Percentiles rank a stretch among this genome's conserved stretches.
Evolutionary conservation across 2,329 filamentous ascomycete species (phyloP).

Genomic region (Cladophialophora bantiana): DNA sequence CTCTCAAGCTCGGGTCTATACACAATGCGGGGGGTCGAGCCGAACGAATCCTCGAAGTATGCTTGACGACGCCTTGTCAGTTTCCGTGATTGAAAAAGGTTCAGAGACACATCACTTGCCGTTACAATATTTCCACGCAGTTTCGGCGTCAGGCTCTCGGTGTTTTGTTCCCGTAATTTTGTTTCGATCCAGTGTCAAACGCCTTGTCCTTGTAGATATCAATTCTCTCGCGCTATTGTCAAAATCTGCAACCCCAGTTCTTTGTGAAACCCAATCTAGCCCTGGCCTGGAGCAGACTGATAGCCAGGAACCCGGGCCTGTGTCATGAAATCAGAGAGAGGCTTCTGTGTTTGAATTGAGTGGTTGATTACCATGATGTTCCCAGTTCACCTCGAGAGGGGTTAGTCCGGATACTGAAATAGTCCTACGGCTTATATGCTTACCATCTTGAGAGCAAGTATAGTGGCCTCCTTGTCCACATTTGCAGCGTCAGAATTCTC

Average conservation of each 20-base stretch:
- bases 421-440: not conserved
- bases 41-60: constrained; percentile 18
- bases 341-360: not conserved
- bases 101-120: not conserved
- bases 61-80: not conserved
- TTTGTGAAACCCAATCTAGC: constrained; percentile 10
- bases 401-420: not conserved
- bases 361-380: constrained; percentile 1
- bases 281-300: constrained; percentile 8
- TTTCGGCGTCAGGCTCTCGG: constrained; percentile 18
- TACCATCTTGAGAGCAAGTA: constrained; percentile 8
- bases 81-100: not conserved
- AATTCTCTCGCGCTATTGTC: constrained; percentile 6
- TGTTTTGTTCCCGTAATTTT: not conserved
- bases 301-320: constrained; percentile 12
- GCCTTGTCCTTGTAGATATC: not conserved
- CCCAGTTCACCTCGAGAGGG: constrained; percentile 5
- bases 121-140: constrained; percentile 17
- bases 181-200: not conserved
- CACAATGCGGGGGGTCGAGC: constrained; percentile 5
- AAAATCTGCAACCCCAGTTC: constrained; percentile 1
- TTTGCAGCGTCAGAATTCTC: constrained; percentile 3
- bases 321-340: not conserved
- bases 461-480: constrained; percentile 7
- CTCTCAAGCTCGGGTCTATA: constrained; percentile 9